These are phyloP conservation scores for Centrapalus pauciflorus DNA, from an alignment of 129 eudicot species.

Conservation along the genomic window DNA sequence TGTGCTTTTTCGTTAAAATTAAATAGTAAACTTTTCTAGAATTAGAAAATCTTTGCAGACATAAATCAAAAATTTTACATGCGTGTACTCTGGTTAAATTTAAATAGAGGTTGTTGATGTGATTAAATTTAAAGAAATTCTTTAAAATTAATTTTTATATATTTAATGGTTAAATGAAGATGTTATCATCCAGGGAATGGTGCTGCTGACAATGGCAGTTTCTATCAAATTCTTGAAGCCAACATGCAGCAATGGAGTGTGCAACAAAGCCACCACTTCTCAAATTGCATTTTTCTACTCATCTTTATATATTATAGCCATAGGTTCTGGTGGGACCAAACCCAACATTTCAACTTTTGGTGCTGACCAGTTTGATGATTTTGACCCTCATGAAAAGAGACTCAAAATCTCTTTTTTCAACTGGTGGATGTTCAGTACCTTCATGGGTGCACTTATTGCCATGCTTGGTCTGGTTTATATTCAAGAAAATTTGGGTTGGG, in stretches of 20 bases:
- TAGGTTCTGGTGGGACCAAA: constrained; percentile 93
- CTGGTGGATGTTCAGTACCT: constrained; percentile 97
- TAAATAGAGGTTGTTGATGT: too few relatives aligned
- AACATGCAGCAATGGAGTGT: constrained; percentile 55
- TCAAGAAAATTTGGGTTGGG: constrained; percentile 96
- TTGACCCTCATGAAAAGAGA: constrained; percentile 65
- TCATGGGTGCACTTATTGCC: constrained; percentile 74
- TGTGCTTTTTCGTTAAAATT: too few relatives aligned
- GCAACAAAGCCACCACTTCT: constrained; percentile 62
- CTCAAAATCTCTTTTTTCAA: constrained; percentile 82
- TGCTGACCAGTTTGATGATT: constrained; percentile 94
- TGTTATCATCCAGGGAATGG: constrained; percentile 98
- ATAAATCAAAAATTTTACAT: too few relatives aligned
- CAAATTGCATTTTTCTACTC: constrained; percentile 77
- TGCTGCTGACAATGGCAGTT: constrained; percentile 76
- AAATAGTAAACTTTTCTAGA: too few relatives aligned
- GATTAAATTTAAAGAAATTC: too few relatives aligned
- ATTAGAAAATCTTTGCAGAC: too few relatives aligned
- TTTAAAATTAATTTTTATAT: too few relatives aligned
- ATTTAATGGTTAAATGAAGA: too few relatives aligned
- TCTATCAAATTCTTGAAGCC: constrained; percentile 70
- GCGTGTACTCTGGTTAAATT: too few relatives aligned
- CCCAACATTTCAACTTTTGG: constrained; percentile 97
- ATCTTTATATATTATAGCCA: constrained; percentile 71
- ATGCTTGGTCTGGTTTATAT: constrained; percentile 80